Base-by-base conservation (phyloP, 2,329 filamentous ascomycete genomes). In the Didymella arachidicola region DNA sequence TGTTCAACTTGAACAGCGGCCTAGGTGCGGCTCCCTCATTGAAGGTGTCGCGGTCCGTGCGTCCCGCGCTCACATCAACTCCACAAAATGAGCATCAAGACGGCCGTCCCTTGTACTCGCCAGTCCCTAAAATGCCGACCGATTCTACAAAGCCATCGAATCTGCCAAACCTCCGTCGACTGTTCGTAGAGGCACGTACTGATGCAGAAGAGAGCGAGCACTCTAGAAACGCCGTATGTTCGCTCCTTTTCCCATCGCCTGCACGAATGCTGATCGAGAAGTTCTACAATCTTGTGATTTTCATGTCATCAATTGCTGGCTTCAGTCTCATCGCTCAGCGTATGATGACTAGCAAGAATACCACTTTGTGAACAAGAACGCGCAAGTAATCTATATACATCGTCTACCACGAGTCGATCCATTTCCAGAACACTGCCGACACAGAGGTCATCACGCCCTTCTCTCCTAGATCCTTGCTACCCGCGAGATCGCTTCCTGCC, bases 251-350 rank as follows among this genome's bases (percentile, higher is more conserved):
- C 10, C 12, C 34, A n/a, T 26, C 16, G 16, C 46, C 26, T 6
- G 56, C 19, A 25, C 50, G 45, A 11, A 47, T 41, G 41, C 43
- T 51, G 30, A 62, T 26, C 18, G 18, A 10, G 36, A 70, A 97
- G 95, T 99, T 99, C 77, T 99, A 99, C 80, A 98, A 99, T 72
- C 87, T 96, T 0, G 93, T 97, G 1, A 82, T 98, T 2, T 99
- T 98, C 80, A 94, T 99, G 83, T 95, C 93, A 25, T 97, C 95
- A 0, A 91, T 99, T 25, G 93, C 94, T 7, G 87, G 97, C 60
- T 97, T 98, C 81, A 96, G 94, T 75, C 81, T 99, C 60, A 88
- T 95, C 61, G 95, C 94, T 27, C 95, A 99, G 73, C 89, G 90
- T 66, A 90, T 97, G 84, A 83, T 82, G 34, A 60, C 65, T 11